phyloP scores from a whole-genome alignment of 164 flowering plant species.

The Sedum album region DNA sequence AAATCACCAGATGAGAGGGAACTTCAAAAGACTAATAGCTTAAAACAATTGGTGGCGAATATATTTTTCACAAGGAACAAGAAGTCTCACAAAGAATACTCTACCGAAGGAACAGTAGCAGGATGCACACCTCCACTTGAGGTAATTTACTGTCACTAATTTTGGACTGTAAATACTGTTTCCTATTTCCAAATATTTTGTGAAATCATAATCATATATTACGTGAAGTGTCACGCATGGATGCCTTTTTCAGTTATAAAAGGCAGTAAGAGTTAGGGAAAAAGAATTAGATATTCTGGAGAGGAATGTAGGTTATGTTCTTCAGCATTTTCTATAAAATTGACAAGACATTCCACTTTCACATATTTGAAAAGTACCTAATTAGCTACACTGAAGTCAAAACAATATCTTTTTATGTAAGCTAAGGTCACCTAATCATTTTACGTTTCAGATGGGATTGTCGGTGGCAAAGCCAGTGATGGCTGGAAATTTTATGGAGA shows the following conservation, averaged over 20 bases:
- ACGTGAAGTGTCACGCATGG: not conserved
- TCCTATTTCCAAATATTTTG: not conserved
- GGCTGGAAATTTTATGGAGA: conserved; percentile 21
- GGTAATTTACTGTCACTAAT: not conserved
- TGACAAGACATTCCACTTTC: not conserved
- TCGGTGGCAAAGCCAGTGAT: conserved; percentile 19
- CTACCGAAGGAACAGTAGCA: conserved; percentile 14
- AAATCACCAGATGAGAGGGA: conserved; percentile 32
- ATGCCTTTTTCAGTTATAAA: not conserved
- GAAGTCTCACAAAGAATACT: conserved; percentile 50
- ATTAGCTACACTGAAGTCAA: not conserved
- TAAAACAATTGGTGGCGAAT: conserved; percentile 63
- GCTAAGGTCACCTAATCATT: not conserved
- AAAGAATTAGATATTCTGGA: not conserved
- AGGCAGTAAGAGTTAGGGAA: not conserved
- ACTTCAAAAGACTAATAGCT: conserved; percentile 37
- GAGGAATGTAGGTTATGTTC: not conserved
- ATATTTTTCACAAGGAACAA: conserved; percentile 76
- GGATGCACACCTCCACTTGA: conserved; percentile 17
- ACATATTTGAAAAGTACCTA: not conserved
- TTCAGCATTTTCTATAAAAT: not conserved
- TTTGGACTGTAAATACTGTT: not conserved
- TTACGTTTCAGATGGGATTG: conserved; percentile 24
- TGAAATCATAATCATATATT: not conserved
- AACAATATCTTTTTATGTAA: not conserved